Evolutionary conservation across 1,284 basidiomycete genomes (phyloP).

Genomic region (Sphagnurus paluster): DNA sequence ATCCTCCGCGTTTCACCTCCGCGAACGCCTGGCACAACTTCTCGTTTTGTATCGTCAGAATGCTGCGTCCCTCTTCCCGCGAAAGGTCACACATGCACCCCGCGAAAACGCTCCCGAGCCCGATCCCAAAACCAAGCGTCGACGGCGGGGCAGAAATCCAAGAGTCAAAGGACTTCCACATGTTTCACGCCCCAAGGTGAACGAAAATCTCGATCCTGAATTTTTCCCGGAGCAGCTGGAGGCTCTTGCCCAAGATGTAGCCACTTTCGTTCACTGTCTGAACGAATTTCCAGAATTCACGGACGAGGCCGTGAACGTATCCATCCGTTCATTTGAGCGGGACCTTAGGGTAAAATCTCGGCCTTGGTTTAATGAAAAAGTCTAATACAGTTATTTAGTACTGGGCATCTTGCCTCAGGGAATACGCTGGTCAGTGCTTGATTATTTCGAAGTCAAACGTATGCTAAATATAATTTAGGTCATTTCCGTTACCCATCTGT

Average conservation of each 20-base stretch:
- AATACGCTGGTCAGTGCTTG: conserved; percentile 49
- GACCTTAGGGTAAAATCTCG: conserved; percentile 55
- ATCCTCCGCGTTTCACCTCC: conserved; percentile 66
- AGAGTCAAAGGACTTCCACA: conserved; percentile 45
- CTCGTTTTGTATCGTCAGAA: conserved; percentile 69
- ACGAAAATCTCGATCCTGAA: conserved; percentile 60
- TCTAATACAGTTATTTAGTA: conserved; percentile 40
- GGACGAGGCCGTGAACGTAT: conserved; percentile 69
- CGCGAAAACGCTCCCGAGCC: conserved; percentile 41
- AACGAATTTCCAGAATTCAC: conserved; percentile 77
- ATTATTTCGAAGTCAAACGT: background rate
- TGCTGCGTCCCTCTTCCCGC: conserved; percentile 68
- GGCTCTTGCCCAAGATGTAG: conserved; percentile 57
- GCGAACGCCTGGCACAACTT: conserved; percentile 65
- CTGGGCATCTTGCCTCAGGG: conserved; percentile 67
- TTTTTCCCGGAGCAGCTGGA: conserved; percentile 64
- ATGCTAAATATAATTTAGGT: conserved; percentile 34
- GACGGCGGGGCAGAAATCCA: conserved; percentile 28
- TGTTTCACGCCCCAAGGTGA: conserved; percentile 49
- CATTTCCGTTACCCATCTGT: conserved; percentile 72
- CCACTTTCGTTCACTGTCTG: conserved; percentile 62
- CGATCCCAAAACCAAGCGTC: conserved; percentile 26
- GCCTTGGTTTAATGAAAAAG: conserved; percentile 8
- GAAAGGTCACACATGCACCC: conserved; percentile 51
- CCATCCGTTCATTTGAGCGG: conserved; percentile 62